phyloP scores from a whole-genome alignment of 768 basidiomycete genomes.

The Jaapia argillacea region DNA sequence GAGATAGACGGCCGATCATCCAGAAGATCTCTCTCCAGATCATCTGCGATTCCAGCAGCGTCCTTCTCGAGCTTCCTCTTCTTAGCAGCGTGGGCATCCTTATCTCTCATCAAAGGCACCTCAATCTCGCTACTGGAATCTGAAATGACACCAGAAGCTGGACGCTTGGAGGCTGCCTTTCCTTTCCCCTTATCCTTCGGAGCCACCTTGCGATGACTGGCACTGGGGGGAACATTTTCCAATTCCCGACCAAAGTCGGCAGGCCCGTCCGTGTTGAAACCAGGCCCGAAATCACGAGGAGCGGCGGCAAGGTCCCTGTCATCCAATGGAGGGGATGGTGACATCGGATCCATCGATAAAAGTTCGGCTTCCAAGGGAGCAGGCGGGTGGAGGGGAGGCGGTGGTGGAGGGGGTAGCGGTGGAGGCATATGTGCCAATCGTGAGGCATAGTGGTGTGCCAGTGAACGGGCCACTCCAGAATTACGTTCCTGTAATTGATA shows the following conservation, averaged over 20 bases:
- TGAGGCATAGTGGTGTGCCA: conserved; percentile 48
- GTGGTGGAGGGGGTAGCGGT: conserved; percentile 28
- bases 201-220: conserved; percentile 21
- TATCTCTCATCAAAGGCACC: conserved; percentile 22
- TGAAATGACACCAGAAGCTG: conserved; percentile 36
- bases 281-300: too few species aligned
- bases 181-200: conserved; percentile 28
- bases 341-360: too few species aligned
- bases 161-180: conserved; percentile 40
- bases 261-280: too few species aligned
- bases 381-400: conserved; percentile 18
- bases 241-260: too few species aligned
- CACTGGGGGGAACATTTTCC: conserved; percentile 44
- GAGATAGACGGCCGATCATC: conserved; percentile 24
- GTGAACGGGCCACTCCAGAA: conserved; percentile 43
- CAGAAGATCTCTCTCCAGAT: conserved; percentile 33
- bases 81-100: conserved; percentile 42
- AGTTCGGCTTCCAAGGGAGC: conserved; percentile 23
- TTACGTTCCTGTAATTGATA: conserved; percentile 72
- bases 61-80: conserved; percentile 49
- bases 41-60: conserved; percentile 28
- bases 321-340: too few species aligned
- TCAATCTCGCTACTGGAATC: conserved; percentile 55
- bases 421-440: conserved; percentile 36
- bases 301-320: too few species aligned